Percentiles rank a stretch among this genome's conserved stretches.
Evolutionary conservation across 495 filamentous ascomycete genomes (phyloP).

Genomic region (Podospora bellae-mahoneyi): DNA sequence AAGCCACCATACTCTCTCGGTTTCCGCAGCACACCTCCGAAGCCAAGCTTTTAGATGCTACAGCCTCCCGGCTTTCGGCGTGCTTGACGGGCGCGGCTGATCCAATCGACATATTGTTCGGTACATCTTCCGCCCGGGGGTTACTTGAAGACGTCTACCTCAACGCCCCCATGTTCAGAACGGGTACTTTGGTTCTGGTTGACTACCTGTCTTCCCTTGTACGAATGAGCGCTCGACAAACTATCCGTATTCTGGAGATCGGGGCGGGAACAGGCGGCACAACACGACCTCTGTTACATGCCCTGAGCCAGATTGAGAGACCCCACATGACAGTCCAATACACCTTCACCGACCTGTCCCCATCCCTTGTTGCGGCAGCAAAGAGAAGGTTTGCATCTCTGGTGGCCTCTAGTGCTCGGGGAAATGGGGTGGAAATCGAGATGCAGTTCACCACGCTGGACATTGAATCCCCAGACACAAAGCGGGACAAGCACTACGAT

Average conservation of each 20-base stretch:
- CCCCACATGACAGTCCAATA: conserved; percentile 45
- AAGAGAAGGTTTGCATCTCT: conserved; percentile 39
- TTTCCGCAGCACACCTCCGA: conserved; percentile 15
- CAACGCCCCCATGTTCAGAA: conserved; percentile 14
- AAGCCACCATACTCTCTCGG: neutral
- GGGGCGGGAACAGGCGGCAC: conserved; percentile 52
- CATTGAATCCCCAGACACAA: conserved; percentile 43
- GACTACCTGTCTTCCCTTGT: neutral
- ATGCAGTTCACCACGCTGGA: conserved; percentile 48
- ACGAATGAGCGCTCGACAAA: neutral
- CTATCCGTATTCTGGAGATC: conserved; percentile 43
- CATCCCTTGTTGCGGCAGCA: conserved; percentile 48
- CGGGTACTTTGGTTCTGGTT: conserved; percentile 2
- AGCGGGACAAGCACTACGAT: conserved; percentile 49
- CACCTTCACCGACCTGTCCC: conserved; percentile 51
- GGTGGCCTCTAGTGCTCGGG: conserved; percentile 32
- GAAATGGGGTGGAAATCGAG: conserved; percentile 6
- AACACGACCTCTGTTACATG: conserved; percentile 26
- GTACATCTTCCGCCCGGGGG: neutral
- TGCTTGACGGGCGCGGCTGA: conserved; percentile 19
- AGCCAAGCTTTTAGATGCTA: conserved; percentile 6
- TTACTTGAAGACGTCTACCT: conserved; percentile 17
- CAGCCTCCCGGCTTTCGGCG: conserved; percentile 17
- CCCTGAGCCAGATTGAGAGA: conserved; percentile 27
- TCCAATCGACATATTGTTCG: conserved; percentile 18